Conservation (phyloP, 495 filamentous ascomycete genomes). For the Penicillium samsonianum region DNA sequence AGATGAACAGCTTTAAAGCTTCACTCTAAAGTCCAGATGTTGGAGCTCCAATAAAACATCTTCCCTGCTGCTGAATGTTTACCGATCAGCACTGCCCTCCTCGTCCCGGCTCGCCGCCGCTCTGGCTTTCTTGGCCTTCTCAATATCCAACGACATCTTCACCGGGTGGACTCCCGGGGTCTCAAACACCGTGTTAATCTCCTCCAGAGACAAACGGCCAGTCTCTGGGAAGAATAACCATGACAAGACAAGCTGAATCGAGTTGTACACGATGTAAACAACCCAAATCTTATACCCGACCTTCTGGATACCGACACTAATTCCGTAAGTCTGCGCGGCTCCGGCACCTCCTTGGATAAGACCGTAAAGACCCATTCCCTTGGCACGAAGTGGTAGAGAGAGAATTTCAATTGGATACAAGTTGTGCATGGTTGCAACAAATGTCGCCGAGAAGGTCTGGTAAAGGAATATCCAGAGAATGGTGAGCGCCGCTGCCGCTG, state of each 20-base stretch:
- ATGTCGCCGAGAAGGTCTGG: constrained; percentile 41
- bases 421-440: constrained; percentile 49
- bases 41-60: background rate
- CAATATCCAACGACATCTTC: constrained; percentile 48
- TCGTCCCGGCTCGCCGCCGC: constrained; percentile 23
- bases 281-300: constrained; percentile 49
- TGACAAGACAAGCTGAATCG: constrained; percentile 39
- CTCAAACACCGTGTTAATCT: constrained; percentile 49
- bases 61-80: background rate
- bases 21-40: background rate
- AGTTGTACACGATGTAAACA: constrained; percentile 47
- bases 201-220: constrained; percentile 38
- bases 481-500: constrained; percentile 34
- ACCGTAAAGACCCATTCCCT: constrained; percentile 46
- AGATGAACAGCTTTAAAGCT: background rate
- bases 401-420: constrained; percentile 45
- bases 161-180: constrained; percentile 44
- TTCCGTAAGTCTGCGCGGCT: constrained; percentile 42
- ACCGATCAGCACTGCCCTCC: constrained; percentile 1
- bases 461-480: constrained; percentile 46
- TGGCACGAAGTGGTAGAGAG: constrained; percentile 40
- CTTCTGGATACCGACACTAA: constrained; percentile 42
- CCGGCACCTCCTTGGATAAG: constrained; percentile 46
- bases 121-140: constrained; percentile 44
- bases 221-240: constrained; percentile 50